Base-by-base conservation (phyloP, 2,329 filamentous ascomycete species). In the Penicillium verrucosum region DNA sequence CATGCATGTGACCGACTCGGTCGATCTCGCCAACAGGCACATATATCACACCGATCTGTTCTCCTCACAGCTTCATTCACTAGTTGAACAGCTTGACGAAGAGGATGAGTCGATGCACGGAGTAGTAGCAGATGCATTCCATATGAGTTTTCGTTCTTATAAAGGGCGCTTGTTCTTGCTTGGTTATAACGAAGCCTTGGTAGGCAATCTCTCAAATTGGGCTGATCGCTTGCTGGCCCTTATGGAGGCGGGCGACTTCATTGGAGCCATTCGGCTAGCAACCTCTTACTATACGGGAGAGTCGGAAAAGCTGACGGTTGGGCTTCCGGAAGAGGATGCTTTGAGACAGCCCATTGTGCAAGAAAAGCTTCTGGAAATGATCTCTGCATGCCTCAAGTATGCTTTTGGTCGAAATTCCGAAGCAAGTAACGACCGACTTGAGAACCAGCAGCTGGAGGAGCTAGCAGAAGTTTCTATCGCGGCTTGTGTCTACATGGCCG, bases 171-270 rank as follows among this genome's bases (percentile, higher is more conserved):
- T 97, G 36, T 99, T 99, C 69, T 78, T 97, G 4, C 81, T 99
- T 9, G 92, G 94, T n/a, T 92, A 93, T 76, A 94, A 93, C 68
- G 93, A 97, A 69, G 80, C 97, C 40, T 90, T 91, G 0, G 90
- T 97, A 46, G 94, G 94, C 2, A 89, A 89, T 5, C 77, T 99
- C 34, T 97, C 94, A 0, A 99, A 99, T 65, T 99, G 94, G 94
- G 93, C 94, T 2, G 94, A 99, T 73, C 83, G 94, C 40, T 79
- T 99, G 18, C 86, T 97, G 63, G 92, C 93, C 0, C 81, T 97
- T 65, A 97, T 99, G 90, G 92, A 97, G 71, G 85, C 92, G 55
- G 94, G 94, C n/a, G 92, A 97, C 73, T 96, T 96, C 68, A 89
- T 99, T 61, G 89, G 86, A 12, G 92, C 94, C 1, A 96, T 99